phyloP scores from a whole-genome alignment of 2,329 filamentous ascomycete genomes.

The Phialophora verrucosa region DNA sequence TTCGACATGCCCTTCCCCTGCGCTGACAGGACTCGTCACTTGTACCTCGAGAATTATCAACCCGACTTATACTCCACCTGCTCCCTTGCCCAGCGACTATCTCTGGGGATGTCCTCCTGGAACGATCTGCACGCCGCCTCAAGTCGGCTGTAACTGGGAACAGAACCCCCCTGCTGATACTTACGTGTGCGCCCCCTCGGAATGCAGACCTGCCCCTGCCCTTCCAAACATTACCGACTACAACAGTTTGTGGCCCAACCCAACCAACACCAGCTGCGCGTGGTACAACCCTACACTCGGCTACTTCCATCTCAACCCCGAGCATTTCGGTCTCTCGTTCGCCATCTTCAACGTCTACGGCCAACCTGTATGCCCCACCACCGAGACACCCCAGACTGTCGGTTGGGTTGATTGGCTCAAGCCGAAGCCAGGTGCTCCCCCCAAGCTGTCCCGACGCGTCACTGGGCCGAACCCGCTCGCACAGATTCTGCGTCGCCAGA shows the following conservation, averaged over 20 bases:
- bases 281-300: conserved; percentile 35
- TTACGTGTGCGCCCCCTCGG: conserved; percentile 49
- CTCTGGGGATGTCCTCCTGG: conserved; percentile 54
- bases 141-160: conserved; percentile 49
- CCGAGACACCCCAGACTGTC: neutral
- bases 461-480: conserved; percentile 20
- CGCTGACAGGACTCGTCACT: conserved; percentile 34
- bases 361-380: conserved; percentile 27
- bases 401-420: conserved; percentile 20
- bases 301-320: conserved; percentile 70
- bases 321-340: conserved; percentile 66
- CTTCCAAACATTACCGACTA: conserved; percentile 27
- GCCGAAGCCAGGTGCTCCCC: conserved; percentile 1
- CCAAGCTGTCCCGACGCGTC: conserved; percentile 15
- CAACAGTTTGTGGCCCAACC: conserved; percentile 13
- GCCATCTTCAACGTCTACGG: conserved; percentile 59
- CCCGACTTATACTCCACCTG: conserved; percentile 43
- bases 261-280: conserved; percentile 26
- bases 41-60: conserved; percentile 43
- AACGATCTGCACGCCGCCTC: conserved; percentile 49
- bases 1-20: conserved; percentile 13
- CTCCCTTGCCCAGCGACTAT: conserved; percentile 43
- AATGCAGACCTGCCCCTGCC: conserved; percentile 48
- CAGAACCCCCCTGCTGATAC: conserved; percentile 47
- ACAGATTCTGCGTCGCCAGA: conserved; percentile 22